Percentiles rank a stretch among this genome's conserved stretches.
Evolutionary conservation across 163 green algal genomes (phyloP).

Genomic region (Prototheca cutis): DNA sequence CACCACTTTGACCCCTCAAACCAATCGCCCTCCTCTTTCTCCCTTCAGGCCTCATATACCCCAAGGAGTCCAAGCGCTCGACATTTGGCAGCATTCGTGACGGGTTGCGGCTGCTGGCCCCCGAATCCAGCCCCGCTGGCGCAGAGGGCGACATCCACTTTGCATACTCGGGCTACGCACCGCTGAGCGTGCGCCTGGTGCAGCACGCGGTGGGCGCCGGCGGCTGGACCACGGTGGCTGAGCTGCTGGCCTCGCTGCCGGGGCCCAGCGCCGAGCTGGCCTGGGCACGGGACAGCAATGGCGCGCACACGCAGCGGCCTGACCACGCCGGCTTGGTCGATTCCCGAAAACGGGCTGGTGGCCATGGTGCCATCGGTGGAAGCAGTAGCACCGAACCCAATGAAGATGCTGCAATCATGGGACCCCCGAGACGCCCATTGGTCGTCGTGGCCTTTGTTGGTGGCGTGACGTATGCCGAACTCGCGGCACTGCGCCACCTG

Average conservation of each 20-base stretch:
- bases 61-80: background rate
- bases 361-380: too few relatives aligned
- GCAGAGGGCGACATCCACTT: constrained; percentile 49
- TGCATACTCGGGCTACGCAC: constrained; percentile 70
- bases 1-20: too few relatives aligned
- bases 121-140: background rate
- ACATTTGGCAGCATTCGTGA: constrained; percentile 14
- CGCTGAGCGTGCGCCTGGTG: constrained; percentile 72
- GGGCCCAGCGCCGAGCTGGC: constrained; percentile 61
- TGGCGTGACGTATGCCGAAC: constrained; percentile 79
- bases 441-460: constrained; percentile 82
- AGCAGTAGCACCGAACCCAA: too few relatives aligned
- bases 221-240: constrained; percentile 23
- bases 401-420: background rate
- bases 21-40: too few relatives aligned
- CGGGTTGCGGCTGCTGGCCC: constrained; percentile 21
- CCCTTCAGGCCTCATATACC: background rate
- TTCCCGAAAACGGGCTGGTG: too few relatives aligned
- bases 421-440: background rate
- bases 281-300: too few relatives aligned
- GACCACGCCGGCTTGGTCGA: too few relatives aligned
- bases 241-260: constrained; percentile 52
- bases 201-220: constrained; percentile 48
- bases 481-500: constrained; percentile 69
- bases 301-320: too few relatives aligned